Evolutionary conservation across 179 eudicot species (phyloP).

Genomic region (Silene noctiflora): DNA sequence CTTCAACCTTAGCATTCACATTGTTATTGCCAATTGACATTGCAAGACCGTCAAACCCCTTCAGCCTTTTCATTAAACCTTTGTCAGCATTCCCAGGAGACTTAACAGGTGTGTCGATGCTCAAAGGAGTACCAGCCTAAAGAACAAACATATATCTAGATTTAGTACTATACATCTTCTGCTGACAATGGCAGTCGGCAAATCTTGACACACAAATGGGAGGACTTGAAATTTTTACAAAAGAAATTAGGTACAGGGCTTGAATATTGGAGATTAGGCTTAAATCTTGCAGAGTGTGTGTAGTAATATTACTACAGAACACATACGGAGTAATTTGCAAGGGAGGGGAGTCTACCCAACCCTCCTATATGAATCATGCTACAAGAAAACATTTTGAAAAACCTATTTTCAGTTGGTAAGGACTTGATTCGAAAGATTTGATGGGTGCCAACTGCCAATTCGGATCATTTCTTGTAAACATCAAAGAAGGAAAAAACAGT

Average conservation of each 20-base stretch:
- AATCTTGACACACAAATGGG: not conserved
- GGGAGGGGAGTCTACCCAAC: no score
- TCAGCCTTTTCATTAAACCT: conserved; percentile 64
- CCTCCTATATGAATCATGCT: not conserved
- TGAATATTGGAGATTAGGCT: not conserved
- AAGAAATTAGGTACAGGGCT: not conserved
- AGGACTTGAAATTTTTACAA: not conserved
- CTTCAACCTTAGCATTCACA: conserved; percentile 45
- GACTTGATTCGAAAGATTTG: not conserved
- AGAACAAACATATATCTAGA: not conserved
- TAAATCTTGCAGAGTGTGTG: no score
- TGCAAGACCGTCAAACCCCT: conserved; percentile 82
- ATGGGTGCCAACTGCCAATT: not conserved
- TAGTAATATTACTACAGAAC: no score
- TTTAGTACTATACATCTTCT: not conserved
- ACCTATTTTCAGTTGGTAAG: not conserved
- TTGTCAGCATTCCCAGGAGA: conserved; percentile 60
- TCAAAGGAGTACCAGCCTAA: conserved; percentile 60
- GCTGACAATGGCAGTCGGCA: not conserved
- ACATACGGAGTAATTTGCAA: no score
- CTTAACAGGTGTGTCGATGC: conserved; percentile 66
- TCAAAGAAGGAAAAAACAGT: not conserved
- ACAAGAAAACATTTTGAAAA: not conserved
- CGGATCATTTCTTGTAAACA: conserved; percentile 2
- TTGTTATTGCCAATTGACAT: conserved; percentile 72